Evolutionary conservation across 352 stramenopile genomes (phyloP), one percentile per base, ranked within the genome.

Genomic region (Phytophthora foliorum): DNA sequence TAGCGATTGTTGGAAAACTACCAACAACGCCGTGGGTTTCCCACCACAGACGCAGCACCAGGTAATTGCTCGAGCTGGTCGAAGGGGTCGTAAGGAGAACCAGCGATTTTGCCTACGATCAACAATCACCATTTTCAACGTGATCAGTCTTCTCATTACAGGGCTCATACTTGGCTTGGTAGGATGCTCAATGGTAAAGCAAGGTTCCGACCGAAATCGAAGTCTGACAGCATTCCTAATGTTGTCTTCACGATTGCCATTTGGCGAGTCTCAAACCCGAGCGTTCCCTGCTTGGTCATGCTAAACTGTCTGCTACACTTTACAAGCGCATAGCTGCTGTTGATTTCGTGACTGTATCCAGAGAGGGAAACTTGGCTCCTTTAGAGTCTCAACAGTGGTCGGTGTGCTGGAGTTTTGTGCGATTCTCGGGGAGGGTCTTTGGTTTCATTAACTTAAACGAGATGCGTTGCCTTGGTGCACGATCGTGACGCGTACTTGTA

Each of bases 191-290:
- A 41, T 55, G 25, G 48, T 55, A 8, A 16, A 39, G 4, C 6
- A 13, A 27, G 16, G 50, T 32, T 32, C 50, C n/a, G n/a, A 29
- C 34, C 31, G 32, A 29, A 38, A 57, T 32, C 32, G 21, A 48
- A 48, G 31, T 29, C 16, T 58, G 29, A 58, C 51, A 17, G 21
- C 19, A 34, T 58, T 58, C 51, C 25, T 58, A 14, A 48, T 58
- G 6, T 58, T 17, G 51, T 25, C 21, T 48, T 48, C 19, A 48
- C 29, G 39, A n/a, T 62, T 51, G 17, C n/a, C 10, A 34, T 52
- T 16, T 49, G 39, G 22, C 4, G 46, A 4, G 48, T 61, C 14
- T 16, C 29, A 45, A 45, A 19, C 29, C 10, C 49, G 49, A 44
- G 49, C 34, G 44, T 44, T n/a, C n/a, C 13, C 11, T 27, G 41